A percentile compares a stretch with the other conserved stretches of the same genome.
Evolutionary conservation across 163 green algal species (phyloP).

Genomic region (Scenedesmus sp.): DNA sequence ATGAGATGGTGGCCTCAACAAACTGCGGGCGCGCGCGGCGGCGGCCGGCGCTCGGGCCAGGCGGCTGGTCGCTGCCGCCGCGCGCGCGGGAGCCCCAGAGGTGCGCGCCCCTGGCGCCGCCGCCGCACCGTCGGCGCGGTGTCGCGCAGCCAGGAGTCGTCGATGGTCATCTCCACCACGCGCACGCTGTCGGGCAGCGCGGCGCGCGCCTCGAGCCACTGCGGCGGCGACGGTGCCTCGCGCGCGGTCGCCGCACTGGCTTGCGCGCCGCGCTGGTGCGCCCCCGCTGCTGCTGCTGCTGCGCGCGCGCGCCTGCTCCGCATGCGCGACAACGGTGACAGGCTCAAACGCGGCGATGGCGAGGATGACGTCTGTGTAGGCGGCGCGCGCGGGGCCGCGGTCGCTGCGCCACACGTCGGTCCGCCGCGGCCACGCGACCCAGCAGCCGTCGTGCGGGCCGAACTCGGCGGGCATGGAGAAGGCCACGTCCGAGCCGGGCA

Average conservation of each 20-base stretch:
- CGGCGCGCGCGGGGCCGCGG: conserved; percentile 24
- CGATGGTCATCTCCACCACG: conserved; percentile 37
- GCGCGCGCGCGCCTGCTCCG: background rate
- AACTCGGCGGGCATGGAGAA: conserved; percentile 45
- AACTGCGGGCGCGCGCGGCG: conserved; percentile 13
- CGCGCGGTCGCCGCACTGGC: background rate
- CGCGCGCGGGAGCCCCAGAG: too few species aligned
- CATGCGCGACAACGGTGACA: conserved; percentile 39
- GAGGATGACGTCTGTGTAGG: conserved; percentile 31
- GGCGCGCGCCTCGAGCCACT: conserved; percentile 44
- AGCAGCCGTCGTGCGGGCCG: conserved; percentile 26
- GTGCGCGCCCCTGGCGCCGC: too few species aligned
- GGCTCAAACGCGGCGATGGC: conserved; percentile 44
- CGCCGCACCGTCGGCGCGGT: conserved; percentile 33
- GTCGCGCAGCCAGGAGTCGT: conserved; percentile 49
- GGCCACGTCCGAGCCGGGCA: conserved; percentile 10
- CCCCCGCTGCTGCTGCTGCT: background rate
- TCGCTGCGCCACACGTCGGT: conserved; percentile 31
- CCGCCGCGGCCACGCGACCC: conserved; percentile 40
- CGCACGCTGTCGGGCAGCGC: conserved; percentile 43
- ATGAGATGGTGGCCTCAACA: conserved; percentile 20
- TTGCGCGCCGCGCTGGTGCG: background rate
- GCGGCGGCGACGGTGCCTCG: background rate
- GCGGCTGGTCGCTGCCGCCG: too few species aligned
- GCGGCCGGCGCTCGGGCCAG: too few species aligned